Percentiles rank a stretch among this genome's conserved stretches.
Evolutionary conservation across 768 basidiomycete species (phyloP).

Genomic region (Termitomyces bulborhizus): DNA sequence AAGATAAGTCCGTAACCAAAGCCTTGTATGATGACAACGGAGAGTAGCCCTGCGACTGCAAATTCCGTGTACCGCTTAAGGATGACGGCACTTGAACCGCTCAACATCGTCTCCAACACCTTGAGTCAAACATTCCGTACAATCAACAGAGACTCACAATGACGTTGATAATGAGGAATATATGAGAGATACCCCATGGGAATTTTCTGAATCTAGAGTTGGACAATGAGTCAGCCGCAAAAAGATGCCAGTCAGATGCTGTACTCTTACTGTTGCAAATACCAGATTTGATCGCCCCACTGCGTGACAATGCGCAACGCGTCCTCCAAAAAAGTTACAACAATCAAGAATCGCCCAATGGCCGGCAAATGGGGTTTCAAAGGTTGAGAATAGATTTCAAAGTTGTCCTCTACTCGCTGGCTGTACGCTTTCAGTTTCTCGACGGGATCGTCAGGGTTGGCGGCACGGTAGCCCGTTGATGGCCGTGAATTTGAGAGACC

Average conservation of each 20-base stretch:
- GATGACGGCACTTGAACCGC: slow-evolving; percentile 81
- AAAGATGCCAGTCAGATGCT: background rate
- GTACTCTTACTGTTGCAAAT: slow-evolving; percentile 78
- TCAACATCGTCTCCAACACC: slow-evolving; percentile 71
- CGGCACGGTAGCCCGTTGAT: slow-evolving; percentile 69
- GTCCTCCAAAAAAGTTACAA: slow-evolving; percentile 98
- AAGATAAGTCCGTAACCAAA: slow-evolving; percentile 99
- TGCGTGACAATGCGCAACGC: slow-evolving; percentile 90
- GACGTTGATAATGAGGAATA: slow-evolving; percentile 90
- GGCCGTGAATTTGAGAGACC: slow-evolving; percentile 70
- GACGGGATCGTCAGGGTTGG: slow-evolving; percentile 76
- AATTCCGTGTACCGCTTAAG: slow-evolving; percentile 83
- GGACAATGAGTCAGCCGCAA: slow-evolving; percentile 9
- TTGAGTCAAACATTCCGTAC: background rate
- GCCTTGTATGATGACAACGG: slow-evolving; percentile 91
- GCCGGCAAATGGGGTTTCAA: slow-evolving; percentile 91
- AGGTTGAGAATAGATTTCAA: slow-evolving; percentile 91
- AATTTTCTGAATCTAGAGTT: slow-evolving; percentile 81
- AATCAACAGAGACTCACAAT: slow-evolving; percentile 53
- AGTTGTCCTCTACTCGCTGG: slow-evolving; percentile 81
- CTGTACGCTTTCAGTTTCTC: slow-evolving; percentile 69
- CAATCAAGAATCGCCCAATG: slow-evolving; percentile 93
- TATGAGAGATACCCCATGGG: slow-evolving; percentile 91
- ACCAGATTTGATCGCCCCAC: slow-evolving; percentile 98
- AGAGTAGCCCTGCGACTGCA: slow-evolving; percentile 84